A percentile compares a stretch with the other conserved stretches of the same genome.
Conservation (phyloP, 1,284 basidiomycete species). For the Trichosporon sp. region DNA sequence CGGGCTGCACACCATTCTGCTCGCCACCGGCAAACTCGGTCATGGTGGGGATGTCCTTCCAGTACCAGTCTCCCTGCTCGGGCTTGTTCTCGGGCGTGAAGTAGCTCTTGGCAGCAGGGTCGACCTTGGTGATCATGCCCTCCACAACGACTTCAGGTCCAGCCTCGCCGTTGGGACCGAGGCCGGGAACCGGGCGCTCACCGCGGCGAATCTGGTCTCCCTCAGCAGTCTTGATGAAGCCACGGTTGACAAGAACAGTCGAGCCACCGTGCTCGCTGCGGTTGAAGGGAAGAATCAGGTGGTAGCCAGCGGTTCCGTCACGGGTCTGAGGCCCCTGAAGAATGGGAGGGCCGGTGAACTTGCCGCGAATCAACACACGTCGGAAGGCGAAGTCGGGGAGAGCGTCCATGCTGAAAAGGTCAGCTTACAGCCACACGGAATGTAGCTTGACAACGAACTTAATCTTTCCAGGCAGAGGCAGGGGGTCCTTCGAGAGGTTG, state of each 20-base stretch:
- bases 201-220: constrained; percentile 40
- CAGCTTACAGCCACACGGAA: background rate
- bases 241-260: constrained; percentile 78
- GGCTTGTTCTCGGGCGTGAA: constrained; percentile 90
- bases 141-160: constrained; percentile 46
- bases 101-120: constrained; percentile 53
- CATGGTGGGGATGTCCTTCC: constrained; percentile 80
- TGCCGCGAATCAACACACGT: constrained; percentile 72
- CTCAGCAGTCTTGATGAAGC: constrained; percentile 64
- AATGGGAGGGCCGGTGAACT: constrained; percentile 73
- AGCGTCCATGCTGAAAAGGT: constrained; percentile 42
- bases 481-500: constrained; percentile 75
- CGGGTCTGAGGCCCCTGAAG: constrained; percentile 78
- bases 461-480: constrained; percentile 74
- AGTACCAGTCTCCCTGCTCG: constrained; percentile 80
- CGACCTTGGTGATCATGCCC: constrained; percentile 65
- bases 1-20: constrained; percentile 66
- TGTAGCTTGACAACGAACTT: constrained; percentile 60
- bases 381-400: constrained; percentile 83
- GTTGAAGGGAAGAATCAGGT: constrained; percentile 22
- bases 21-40: constrained; percentile 70
- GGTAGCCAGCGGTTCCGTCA: constrained; percentile 65
- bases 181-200: constrained; percentile 53
- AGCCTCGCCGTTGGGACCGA: constrained; percentile 23
- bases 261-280: constrained; percentile 23